Conservation (phyloP, 768 basidiomycete genomes). For the Suillus occidentalis region DNA sequence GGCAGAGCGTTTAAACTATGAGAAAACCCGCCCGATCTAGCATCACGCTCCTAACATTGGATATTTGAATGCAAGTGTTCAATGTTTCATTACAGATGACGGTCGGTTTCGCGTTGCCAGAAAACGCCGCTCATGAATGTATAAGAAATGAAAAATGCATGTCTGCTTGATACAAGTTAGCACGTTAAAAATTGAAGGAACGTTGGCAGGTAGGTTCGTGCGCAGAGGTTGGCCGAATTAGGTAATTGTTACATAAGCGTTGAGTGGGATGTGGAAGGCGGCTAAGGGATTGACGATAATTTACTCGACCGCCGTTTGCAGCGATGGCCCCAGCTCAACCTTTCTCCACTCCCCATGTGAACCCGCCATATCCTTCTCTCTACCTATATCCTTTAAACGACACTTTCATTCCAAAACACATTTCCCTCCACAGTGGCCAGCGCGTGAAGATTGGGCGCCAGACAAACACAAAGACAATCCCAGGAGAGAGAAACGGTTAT, state of each 20-base stretch:
- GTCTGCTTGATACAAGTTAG: background rate
- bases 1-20: background rate
- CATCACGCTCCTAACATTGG: background rate
- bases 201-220: background rate
- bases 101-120: background rate
- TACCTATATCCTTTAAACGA: slow-evolving; percentile 92
- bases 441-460: slow-evolving; percentile 92
- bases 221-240: background rate
- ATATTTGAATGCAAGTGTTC: background rate
- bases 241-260: slow-evolving; percentile 4
- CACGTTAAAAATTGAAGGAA: background rate
- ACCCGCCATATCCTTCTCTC: slow-evolving; percentile 41
- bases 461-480: slow-evolving; percentile 93
- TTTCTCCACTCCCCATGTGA: slow-evolving; percentile 31
- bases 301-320: slow-evolving; percentile 8
- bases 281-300: slow-evolving; percentile 5
- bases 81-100: background rate
- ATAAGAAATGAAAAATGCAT: background rate
- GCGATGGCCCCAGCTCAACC: slow-evolving; percentile 34
- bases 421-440: slow-evolving; percentile 64
- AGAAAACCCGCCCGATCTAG: background rate
- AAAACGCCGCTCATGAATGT: background rate
- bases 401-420: slow-evolving; percentile 93
- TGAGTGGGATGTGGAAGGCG: slow-evolving; percentile 1
- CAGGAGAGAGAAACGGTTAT: slow-evolving; percentile 91